Evolutionary conservation across 2,329 filamentous ascomycete species (phyloP).

Genomic region (Neonectria magnoliae): DNA sequence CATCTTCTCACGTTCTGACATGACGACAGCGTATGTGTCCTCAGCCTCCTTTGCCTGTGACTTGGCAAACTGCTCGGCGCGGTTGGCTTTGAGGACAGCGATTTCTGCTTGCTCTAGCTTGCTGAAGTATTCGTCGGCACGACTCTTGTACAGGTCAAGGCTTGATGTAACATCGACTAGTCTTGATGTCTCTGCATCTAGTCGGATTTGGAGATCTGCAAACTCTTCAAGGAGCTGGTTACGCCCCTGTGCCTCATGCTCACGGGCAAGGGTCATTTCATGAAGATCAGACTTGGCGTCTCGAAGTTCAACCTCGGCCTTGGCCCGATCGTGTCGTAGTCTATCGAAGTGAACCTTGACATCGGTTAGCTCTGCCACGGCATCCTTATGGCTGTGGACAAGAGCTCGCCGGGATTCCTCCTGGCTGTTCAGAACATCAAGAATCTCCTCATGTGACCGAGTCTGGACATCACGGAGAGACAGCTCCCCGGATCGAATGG

Average conservation of each 20-base stretch:
- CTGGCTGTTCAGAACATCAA: slow-evolving; percentile 91
- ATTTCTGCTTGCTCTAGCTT: slow-evolving; percentile 98
- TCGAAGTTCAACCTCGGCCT: slow-evolving; percentile 85
- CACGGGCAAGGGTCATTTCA: slow-evolving; percentile 79
- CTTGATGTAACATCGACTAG: slow-evolving; percentile 85
- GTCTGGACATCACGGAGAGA: slow-evolving; percentile 92
- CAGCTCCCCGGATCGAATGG: slow-evolving; percentile 85
- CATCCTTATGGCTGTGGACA: slow-evolving; percentile 85
- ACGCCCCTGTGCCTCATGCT: slow-evolving; percentile 88
- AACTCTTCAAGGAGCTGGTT: slow-evolving; percentile 92
- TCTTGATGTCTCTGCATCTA: slow-evolving; percentile 89
- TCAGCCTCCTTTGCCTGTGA: slow-evolving; percentile 90
- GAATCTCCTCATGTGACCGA: slow-evolving; percentile 92
- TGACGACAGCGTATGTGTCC: slow-evolving; percentile 87
- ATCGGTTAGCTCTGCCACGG: slow-evolving; percentile 84
- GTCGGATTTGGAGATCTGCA: slow-evolving; percentile 89
- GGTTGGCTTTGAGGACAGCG: slow-evolving; percentile 87
- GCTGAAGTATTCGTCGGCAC: slow-evolving; percentile 95
- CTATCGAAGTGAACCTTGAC: slow-evolving; percentile 89
- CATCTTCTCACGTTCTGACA: slow-evolving; percentile 92
- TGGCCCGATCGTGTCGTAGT: slow-evolving; percentile 81
- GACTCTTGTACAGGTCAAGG: slow-evolving; percentile 87
- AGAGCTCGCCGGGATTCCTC: slow-evolving; percentile 87
- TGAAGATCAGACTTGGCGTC: slow-evolving; percentile 85
- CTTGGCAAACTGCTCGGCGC: slow-evolving; percentile 94